These are phyloP conservation scores for Huntiella abstrusa DNA, from an alignment of 2,329 filamentous ascomycete species.

Conservation along the genomic window DNA sequence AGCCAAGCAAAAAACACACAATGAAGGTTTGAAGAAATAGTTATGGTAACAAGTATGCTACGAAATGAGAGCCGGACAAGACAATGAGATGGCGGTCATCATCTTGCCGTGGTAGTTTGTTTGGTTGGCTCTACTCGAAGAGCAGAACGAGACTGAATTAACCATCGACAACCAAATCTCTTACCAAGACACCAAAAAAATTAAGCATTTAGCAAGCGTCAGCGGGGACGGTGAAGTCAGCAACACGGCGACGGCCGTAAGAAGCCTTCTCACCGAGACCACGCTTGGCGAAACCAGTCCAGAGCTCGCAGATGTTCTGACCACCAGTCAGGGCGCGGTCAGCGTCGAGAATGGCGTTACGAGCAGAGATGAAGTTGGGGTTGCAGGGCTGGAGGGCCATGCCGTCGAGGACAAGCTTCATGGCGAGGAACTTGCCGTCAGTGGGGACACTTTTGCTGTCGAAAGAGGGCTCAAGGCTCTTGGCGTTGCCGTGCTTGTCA, in stretches of 20 bases:
- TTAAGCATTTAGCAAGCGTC: slow-evolving; percentile 13
- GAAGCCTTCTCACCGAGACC: slow-evolving; percentile 27
- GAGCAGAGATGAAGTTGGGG: slow-evolving; percentile 32
- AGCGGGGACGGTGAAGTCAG: slow-evolving; percentile 17
- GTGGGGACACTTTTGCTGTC: slow-evolving; percentile 25
- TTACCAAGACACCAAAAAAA: too few species aligned
- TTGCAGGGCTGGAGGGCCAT: slow-evolving; percentile 38
- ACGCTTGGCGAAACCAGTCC: slow-evolving; percentile 37
- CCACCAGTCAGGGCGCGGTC: slow-evolving; percentile 32
- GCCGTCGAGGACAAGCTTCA: slow-evolving; percentile 33
- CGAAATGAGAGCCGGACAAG: too few species aligned
- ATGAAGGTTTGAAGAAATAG: too few species aligned
- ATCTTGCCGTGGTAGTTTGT: too few species aligned
- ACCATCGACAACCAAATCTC: too few species aligned
- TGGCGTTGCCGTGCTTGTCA: slow-evolving; percentile 34
- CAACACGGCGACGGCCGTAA: slow-evolving; percentile 16
- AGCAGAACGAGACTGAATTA: too few species aligned
- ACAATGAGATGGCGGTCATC: too few species aligned
- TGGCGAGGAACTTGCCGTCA: slow-evolving; percentile 30
- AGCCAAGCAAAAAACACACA: too few species aligned
- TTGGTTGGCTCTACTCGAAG: too few species aligned
- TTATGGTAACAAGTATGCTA: too few species aligned
- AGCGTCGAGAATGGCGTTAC: slow-evolving; percentile 37
- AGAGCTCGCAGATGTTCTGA: slow-evolving; percentile 30
- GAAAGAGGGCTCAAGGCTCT: slow-evolving; percentile 23